A percentile compares a stretch with the other conserved stretches of the same genome.
Conservation (phyloP, 1,284 basidiomycete genomes). For the Ceratobasidium sp. region DNA sequence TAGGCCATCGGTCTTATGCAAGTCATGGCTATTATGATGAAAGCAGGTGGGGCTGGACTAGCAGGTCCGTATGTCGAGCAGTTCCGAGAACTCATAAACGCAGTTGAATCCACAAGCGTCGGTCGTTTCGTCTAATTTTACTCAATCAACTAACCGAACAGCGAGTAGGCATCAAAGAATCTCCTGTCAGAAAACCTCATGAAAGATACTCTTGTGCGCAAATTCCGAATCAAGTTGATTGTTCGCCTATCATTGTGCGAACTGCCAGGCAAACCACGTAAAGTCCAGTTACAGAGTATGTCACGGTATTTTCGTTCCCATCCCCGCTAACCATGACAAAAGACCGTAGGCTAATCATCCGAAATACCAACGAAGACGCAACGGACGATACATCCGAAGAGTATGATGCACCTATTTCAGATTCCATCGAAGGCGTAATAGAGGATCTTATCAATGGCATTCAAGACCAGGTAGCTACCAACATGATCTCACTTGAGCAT, state of each 20-base stretch:
- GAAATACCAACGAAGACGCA: slow-evolving; percentile 40
- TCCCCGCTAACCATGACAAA: slow-evolving; percentile 47
- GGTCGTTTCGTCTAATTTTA: background rate
- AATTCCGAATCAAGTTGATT: slow-evolving; percentile 68
- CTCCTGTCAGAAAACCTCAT: slow-evolving; percentile 50
- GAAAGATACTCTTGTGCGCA: slow-evolving; percentile 70
- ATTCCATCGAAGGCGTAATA: slow-evolving; percentile 78
- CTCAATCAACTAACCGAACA: background rate
- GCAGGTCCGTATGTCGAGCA: slow-evolving; percentile 56
- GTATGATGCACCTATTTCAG: slow-evolving; percentile 58
- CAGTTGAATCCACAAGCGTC: slow-evolving; percentile 51
- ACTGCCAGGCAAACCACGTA: slow-evolving; percentile 54
- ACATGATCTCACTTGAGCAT: background rate
- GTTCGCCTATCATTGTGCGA: slow-evolving; percentile 66
- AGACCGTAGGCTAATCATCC: slow-evolving; percentile 18
- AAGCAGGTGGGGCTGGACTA: slow-evolving; percentile 67
- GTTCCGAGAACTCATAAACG: slow-evolving; percentile 57
- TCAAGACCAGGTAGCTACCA: slow-evolving; percentile 75
- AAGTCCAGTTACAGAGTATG: slow-evolving; percentile 11
- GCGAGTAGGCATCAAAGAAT: slow-evolving; percentile 1
- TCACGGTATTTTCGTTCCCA: slow-evolving; percentile 9
- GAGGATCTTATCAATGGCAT: slow-evolving; percentile 77
- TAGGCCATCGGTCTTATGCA: slow-evolving; percentile 76
- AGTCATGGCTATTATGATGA: slow-evolving; percentile 75
- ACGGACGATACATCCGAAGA: slow-evolving; percentile 63